These are phyloP conservation scores for Kwoniella dendrophila DNA, from an alignment of 768 basidiomycete genomes.

Conservation along the genomic window DNA sequence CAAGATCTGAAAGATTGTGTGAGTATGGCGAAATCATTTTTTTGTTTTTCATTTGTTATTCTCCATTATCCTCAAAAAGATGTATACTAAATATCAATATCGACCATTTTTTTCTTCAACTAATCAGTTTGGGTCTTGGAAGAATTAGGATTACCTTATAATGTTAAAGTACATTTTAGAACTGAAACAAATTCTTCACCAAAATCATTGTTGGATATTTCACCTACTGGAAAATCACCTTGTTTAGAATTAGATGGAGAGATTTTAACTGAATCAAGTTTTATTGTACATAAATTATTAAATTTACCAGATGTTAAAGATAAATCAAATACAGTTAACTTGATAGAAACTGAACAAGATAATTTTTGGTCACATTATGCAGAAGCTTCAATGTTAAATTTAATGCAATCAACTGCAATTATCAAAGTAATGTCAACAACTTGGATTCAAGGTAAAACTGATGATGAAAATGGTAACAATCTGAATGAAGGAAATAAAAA, in stretches of 20 bases:
- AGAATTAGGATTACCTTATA: conserved; percentile 48
- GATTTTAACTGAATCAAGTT: conserved; percentile 40
- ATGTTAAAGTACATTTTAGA: conserved; percentile 48
- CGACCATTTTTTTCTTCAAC: neutral
- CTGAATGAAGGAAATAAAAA: conserved; percentile 18
- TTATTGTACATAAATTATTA: conserved; percentile 41
- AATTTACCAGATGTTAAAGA: conserved; percentile 1
- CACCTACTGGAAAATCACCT: conserved; percentile 49
- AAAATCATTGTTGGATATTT: conserved; percentile 38
- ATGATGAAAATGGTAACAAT: too few species aligned
- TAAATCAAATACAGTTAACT: conserved; percentile 1
- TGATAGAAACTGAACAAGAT: conserved; percentile 28
- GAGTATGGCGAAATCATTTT: conserved; percentile 20
- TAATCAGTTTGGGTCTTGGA: conserved; percentile 50
- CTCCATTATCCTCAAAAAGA: neutral
- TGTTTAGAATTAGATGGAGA: conserved; percentile 35
- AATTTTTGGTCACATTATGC: conserved; percentile 47
- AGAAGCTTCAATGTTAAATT: conserved; percentile 48
- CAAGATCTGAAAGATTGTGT: conserved; percentile 51
- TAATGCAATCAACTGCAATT: conserved; percentile 39
- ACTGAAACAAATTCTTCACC: conserved; percentile 34
- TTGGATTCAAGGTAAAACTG: conserved; percentile 3
- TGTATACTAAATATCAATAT: too few species aligned
- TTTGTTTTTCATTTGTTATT: neutral
- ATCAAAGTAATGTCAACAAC: conserved; percentile 18